Conservation (phyloP, 768 basidiomycete genomes). For the Galerina marginata region DNA sequence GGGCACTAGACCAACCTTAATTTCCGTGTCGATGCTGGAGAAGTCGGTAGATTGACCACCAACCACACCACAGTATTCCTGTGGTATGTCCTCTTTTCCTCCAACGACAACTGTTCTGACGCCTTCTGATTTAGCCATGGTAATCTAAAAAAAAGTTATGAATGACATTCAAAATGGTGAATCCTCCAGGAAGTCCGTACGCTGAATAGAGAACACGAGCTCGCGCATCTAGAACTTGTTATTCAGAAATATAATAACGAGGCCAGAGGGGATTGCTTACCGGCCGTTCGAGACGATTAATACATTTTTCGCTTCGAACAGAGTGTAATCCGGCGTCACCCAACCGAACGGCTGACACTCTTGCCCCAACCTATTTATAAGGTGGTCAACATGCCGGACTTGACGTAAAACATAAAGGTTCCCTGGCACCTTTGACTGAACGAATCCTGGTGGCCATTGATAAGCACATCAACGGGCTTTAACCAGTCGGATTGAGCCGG, state of each 20-base stretch:
- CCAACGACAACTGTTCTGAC: constrained; percentile 63
- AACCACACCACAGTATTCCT: constrained; percentile 66
- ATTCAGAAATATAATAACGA: not conserved
- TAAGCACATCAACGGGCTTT: constrained; percentile 42
- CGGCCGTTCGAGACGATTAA: constrained; percentile 64
- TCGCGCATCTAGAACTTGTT: constrained; percentile 41
- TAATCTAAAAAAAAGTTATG: constrained; percentile 43
- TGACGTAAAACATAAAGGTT: not conserved
- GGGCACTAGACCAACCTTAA: constrained; percentile 44
- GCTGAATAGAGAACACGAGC: constrained; percentile 53
- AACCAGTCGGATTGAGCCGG: constrained; percentile 52
- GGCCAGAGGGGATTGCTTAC: constrained; percentile 24
- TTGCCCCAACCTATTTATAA: constrained; percentile 43
- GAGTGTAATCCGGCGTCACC: constrained; percentile 43
- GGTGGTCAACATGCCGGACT: not conserved
- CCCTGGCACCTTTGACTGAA: constrained; percentile 51
- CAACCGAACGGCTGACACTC: constrained; percentile 49
- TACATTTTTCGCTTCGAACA: constrained; percentile 56
- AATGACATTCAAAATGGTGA: not conserved
- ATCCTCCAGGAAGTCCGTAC: constrained; percentile 31
- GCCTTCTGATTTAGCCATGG: constrained; percentile 64
- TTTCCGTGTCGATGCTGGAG: constrained; percentile 61
- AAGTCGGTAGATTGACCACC: constrained; percentile 68
- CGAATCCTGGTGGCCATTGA: constrained; percentile 55
- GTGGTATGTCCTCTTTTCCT: constrained; percentile 49